Evolutionary conservation across 139 green algal genomes (phyloP).

Genomic region (Picochlorum costavermella): DNA sequence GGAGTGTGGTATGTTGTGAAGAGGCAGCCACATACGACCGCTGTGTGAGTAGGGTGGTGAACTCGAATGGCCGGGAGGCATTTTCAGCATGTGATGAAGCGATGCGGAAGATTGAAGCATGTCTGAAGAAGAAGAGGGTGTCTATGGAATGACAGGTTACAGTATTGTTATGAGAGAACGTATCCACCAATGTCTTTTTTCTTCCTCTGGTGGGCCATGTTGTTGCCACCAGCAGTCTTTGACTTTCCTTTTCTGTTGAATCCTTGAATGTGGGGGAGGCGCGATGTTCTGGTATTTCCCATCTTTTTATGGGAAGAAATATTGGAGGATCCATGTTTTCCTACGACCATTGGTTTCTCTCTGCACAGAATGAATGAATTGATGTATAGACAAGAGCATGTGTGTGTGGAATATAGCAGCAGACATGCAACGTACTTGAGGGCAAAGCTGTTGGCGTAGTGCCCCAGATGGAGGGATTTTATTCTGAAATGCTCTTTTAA

Average conservation of each 20-base stretch:
- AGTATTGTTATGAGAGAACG: too few relatives aligned
- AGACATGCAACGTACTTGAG: constrained; percentile 34
- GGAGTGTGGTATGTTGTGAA: constrained; percentile 15
- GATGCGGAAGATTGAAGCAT: constrained; percentile 18
- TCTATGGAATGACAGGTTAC: too few relatives aligned
- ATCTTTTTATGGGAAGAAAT: neutral
- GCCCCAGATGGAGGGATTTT: constrained; percentile 82
- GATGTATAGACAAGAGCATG: neutral
- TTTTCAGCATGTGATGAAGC: constrained; percentile 12
- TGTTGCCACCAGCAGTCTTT: neutral
- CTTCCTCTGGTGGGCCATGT: too few relatives aligned
- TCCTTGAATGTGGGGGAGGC: neutral
- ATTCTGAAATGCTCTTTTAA: constrained; percentile 81
- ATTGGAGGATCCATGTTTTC: neutral
- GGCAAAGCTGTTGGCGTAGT: constrained; percentile 81
- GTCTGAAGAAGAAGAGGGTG: neutral
- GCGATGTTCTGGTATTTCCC: neutral
- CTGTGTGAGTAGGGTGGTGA: constrained; percentile 18
- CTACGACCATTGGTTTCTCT: neutral
- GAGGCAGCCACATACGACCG: constrained; percentile 12
- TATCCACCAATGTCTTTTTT: too few relatives aligned
- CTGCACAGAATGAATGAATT: neutral
- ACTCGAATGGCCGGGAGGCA: constrained; percentile 14
- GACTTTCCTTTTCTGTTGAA: constrained; percentile 4
- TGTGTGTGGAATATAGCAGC: neutral